phyloP scores from a whole-genome alignment of 495 filamentous ascomycete species.

The Trichoderma erinaceum region DNA sequence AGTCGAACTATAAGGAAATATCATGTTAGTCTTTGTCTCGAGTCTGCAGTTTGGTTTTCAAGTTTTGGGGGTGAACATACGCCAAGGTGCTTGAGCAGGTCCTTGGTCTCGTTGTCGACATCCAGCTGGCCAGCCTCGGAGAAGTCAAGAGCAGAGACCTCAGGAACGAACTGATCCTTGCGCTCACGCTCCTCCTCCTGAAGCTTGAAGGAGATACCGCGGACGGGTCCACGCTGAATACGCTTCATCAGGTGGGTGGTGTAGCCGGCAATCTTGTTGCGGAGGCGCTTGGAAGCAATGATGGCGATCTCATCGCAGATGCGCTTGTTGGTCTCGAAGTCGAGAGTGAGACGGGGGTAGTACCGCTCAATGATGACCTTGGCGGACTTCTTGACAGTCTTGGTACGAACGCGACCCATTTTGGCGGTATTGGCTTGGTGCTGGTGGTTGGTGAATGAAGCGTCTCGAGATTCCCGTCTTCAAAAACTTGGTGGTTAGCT shows the following conservation, averaged over 20 bases:
- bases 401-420: conserved; percentile 96
- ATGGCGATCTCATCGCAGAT: conserved; percentile 99
- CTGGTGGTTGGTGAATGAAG: conserved; percentile 19
- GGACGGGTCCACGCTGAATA: conserved; percentile 97
- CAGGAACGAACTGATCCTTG: conserved; percentile 99
- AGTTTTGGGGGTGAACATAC: too few species aligned
- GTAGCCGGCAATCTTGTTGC: conserved; percentile 99
- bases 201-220: conserved; percentile 99
- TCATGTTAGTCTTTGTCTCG: conserved; percentile 21
- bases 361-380: conserved; percentile 99
- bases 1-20: conserved; percentile 68
- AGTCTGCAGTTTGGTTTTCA: too few species aligned
- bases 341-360: conserved; percentile 96
- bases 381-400: conserved; percentile 99
- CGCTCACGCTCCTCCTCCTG: conserved; percentile 99
- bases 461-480: not conserved
- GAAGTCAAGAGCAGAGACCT: conserved; percentile 97
- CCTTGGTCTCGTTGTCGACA: conserved; percentile 95
- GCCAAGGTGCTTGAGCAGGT: conserved; percentile 93
- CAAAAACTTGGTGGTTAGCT: conserved; percentile 9
- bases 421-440: conserved; percentile 54
- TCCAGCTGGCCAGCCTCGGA: conserved; percentile 88
- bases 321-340: conserved; percentile 99
- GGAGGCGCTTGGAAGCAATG: conserved; percentile 93
- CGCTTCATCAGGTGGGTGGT: conserved; percentile 97